phyloP scores from a whole-genome alignment of 2,329 filamentous ascomycete genomes.

The Paecilomyces variotii region DNA sequence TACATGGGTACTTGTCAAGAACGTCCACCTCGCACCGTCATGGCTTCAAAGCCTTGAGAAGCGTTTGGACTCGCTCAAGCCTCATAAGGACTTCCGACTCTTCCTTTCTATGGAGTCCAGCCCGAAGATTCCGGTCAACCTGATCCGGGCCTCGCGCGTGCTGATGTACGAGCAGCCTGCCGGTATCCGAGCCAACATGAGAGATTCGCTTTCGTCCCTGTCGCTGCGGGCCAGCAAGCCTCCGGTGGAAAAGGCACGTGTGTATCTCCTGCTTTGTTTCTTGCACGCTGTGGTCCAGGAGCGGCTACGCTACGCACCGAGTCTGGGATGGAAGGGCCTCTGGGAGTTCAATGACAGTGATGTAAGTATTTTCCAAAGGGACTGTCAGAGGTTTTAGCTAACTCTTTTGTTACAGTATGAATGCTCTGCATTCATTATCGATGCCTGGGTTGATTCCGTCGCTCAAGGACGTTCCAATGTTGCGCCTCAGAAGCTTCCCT shows the following conservation, averaged over 20 bases:
- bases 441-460: constrained; percentile 81
- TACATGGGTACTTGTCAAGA: constrained; percentile 97
- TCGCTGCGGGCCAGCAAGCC: constrained; percentile 67
- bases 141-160: constrained; percentile 85
- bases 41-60: constrained; percentile 98
- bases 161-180: constrained; percentile 98
- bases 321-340: constrained; percentile 93
- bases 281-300: constrained; percentile 94
- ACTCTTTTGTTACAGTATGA: constrained; percentile 60
- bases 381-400: constrained; percentile 8
- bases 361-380: constrained; percentile 53
- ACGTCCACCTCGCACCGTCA: constrained; percentile 89
- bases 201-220: constrained; percentile 83
- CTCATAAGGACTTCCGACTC: constrained; percentile 83
- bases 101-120: constrained; percentile 98
- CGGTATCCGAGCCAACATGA: constrained; percentile 95
- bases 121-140: constrained; percentile 91
- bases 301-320: constrained; percentile 85
- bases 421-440: constrained; percentile 91
- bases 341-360: constrained; percentile 99
- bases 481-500: constrained; percentile 86
- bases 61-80: constrained; percentile 88
- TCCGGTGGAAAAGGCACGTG: constrained; percentile 80
- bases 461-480: constrained; percentile 85
- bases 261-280: constrained; percentile 90